Conservation (phyloP, 257 asterid species). For the Mentha longifolia region DNA sequence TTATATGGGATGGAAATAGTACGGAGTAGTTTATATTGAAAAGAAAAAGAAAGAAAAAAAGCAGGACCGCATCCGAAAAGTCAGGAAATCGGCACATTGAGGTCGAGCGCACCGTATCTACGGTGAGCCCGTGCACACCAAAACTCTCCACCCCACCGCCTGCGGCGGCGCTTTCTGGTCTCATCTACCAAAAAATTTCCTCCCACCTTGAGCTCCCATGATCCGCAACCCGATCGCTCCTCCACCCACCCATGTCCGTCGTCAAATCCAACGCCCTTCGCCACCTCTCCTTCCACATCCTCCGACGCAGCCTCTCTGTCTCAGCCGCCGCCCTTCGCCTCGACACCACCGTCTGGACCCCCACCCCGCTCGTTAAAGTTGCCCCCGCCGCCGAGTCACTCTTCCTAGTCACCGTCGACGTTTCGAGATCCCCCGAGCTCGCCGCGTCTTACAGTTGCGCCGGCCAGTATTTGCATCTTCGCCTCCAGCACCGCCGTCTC, state of each 20-base stretch:
- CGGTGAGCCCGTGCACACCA: slow-evolving; percentile 18
- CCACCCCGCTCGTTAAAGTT: slow-evolving; percentile 56
- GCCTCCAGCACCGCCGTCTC: slow-evolving; percentile 49
- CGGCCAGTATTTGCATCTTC: slow-evolving; percentile 85
- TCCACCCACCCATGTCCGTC: slow-evolving; percentile 61
- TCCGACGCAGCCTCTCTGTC: slow-evolving; percentile 45
- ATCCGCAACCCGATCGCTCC: slow-evolving; percentile 45
- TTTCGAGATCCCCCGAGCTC: slow-evolving; percentile 72
- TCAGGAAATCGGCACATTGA: slow-evolving; percentile 30
- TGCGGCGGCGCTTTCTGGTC: slow-evolving; percentile 54
- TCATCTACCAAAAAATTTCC: slow-evolving; percentile 32
- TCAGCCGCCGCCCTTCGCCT: slow-evolving; percentile 62
- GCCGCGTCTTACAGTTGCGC: slow-evolving; percentile 65
- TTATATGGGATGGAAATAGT: too few relatives aligned
- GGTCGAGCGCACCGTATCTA: slow-evolving; percentile 29
- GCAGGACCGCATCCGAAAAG: not conserved
- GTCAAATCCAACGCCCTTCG: slow-evolving; percentile 42
- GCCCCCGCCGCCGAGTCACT: slow-evolving; percentile 76
- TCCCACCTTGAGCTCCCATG: slow-evolving; percentile 49
- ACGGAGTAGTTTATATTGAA: too few relatives aligned
- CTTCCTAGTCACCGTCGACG: slow-evolving; percentile 73
- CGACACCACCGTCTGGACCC: slow-evolving; percentile 57
- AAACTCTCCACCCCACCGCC: slow-evolving; percentile 37
- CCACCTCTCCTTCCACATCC: slow-evolving; percentile 47
- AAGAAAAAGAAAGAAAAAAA: not conserved